A percentile compares a stretch with the other conserved stretches of the same genome.
phyloP scores from a whole-genome alignment of 2,329 filamentous ascomycete species.

The Xylaria hypoxylon region DNA sequence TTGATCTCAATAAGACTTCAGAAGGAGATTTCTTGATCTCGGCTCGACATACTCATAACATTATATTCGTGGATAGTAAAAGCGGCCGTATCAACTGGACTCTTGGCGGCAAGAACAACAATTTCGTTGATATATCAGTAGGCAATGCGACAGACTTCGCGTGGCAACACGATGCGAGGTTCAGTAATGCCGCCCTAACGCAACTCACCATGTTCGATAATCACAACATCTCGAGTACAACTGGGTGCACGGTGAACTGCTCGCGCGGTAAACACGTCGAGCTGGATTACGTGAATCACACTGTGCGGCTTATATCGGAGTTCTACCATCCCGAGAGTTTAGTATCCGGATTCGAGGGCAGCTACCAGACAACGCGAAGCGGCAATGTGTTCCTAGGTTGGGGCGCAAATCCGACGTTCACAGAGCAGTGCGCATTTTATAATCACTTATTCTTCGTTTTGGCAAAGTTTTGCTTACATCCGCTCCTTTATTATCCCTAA shows the following conservation, averaged over 20 bases:
- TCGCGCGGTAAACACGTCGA: constrained; percentile 36
- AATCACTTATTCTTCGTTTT: background rate
- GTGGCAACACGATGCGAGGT: constrained; percentile 42
- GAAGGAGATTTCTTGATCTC: constrained; percentile 42
- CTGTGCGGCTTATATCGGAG: constrained; percentile 35
- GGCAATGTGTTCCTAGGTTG: constrained; percentile 51
- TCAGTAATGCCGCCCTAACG: constrained; percentile 17
- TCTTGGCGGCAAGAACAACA: constrained; percentile 40
- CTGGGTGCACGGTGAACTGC: constrained; percentile 55
- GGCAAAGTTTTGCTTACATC: background rate
- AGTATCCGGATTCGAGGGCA: constrained; percentile 34
- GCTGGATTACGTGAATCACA: constrained; percentile 31
- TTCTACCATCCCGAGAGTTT: constrained; percentile 36
- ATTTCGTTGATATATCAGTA: constrained; percentile 37
- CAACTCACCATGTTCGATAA: constrained; percentile 49
- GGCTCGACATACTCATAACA: constrained; percentile 33
- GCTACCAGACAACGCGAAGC: constrained; percentile 25
- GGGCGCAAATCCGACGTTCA: constrained; percentile 52
- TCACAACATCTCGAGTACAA: constrained; percentile 62
- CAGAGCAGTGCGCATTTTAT: constrained; percentile 45
- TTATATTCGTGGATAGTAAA: constrained; percentile 32
- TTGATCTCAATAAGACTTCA: constrained; percentile 17
- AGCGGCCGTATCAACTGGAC: constrained; percentile 35
- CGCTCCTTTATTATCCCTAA: background rate
- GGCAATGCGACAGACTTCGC: constrained; percentile 35